Base-by-base conservation (phyloP, 805 yeast species). In the Ogataea salicorniae region DNA sequence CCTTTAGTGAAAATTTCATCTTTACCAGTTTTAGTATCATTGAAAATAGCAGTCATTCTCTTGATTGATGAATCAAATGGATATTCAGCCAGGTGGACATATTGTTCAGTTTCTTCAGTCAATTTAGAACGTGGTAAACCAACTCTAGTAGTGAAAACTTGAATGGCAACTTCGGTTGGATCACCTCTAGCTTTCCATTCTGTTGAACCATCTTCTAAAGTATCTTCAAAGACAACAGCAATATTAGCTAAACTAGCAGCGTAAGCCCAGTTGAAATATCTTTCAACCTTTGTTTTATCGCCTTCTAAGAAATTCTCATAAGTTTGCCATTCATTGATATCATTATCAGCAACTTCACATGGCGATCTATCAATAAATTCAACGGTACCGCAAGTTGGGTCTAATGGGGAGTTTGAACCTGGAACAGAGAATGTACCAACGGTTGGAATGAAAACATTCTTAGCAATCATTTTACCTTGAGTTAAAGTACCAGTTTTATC, bases 141-240 rank as follows among this genome's bases (percentile, higher is more conserved):
- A 51, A 83, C 68, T 57, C 90, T 76, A 13, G 81, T 68, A 20
- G 83, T 76, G 60, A 84, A 86, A 0, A 87, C 92, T 59, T 87
- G 92, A 51, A 88, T 83, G 3, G 96, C 95, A 58, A 85, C 82
- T 68, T 88, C 96, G 3, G 96, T 88, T 38, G 96, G 92, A 61
- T 88, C 96, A 50, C 96, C 96, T 60, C 81, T 83, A 9, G 89
- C 90, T 56, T 77, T 79, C 95, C 95, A 87, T 9, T 63, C 66
- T 4, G 57, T 62, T 15, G 65, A 51, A 16, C 57, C 60, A 31
- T 75, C 75, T 16, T 70, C 72, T 20, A 64, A 67, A n/a, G 61
- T 66, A 49, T 74, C 68, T 54, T 75, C 69, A 51, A 74, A 76
- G 3, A 88, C 81, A 11, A 74, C 72, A 3, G 96, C 92, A 58